Base-by-base conservation (phyloP, 805 yeast genomes). In the Torulaspora delbrueckii region DNA sequence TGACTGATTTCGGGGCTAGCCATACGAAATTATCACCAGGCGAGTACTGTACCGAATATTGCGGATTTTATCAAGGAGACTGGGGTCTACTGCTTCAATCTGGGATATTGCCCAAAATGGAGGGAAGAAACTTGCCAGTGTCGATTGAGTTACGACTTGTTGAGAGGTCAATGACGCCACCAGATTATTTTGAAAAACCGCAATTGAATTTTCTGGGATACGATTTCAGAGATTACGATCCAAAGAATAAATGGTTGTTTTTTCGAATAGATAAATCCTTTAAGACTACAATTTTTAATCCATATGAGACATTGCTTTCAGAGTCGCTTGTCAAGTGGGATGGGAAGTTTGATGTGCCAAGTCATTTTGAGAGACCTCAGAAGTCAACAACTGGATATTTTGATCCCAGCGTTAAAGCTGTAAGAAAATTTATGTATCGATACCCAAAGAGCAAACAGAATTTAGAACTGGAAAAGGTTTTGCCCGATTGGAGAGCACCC, bases 121-220 rank as follows among this genome's bases (percentile, higher is more conserved):
- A 23, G 8, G 38, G 35, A n/a, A 30, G 19, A 8, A 38, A n/a
- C 4, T 16, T 23, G 13, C 27, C 32, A 13, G 24, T 41, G 13
- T 3, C 32, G 4, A 18, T 32, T 24, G 65, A 58, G 50, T 52
- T 58, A 39, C 42, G 48, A 36, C 50, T 26, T 28, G 46, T 38
- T 22, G 52, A 36, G 43, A 50, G 40, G 39, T 46, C 45, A 33
- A 47, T 37, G 51, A 44, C 53, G 9, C 48, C 48, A 8, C 52
- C 67, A 33, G 59, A 62, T 27, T 64, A 65, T 55, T 59, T 56
- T n/a, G 53, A 43, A 30, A 50, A 48, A 36, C 48, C 58, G 42
- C 55, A 60, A 42, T 47, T 66, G 47, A 53, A 54, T 48, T 45
- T 59, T 46, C 36, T 63, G 49, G 57, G 62, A 19, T 48, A 52